Evolutionary conservation across 2,329 filamentous ascomycete species (phyloP), one percentile per base, ranked within the genome.

Genomic region (Pyrenochaeta sp.): DNA sequence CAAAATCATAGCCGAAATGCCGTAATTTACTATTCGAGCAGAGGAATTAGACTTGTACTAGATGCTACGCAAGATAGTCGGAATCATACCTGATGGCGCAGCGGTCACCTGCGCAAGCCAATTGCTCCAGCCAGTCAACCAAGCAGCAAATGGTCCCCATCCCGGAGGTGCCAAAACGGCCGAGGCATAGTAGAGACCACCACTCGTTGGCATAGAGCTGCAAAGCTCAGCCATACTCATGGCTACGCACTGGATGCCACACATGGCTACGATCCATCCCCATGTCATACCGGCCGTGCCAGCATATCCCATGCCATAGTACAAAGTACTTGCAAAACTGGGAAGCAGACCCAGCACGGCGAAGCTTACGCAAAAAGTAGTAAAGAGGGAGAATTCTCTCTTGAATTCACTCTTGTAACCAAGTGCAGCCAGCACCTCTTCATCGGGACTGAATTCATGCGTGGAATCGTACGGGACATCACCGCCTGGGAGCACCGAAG

Each of bases 201-300:
- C 87, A 56, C 79, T 75, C 1, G 86, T 89, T 3, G 86, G 86
- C 86, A 89, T 89, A 30, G 83, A 84, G 3, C 82, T 86, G 58
- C 86, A 89, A 13, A 90, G 73, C 68, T 90, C 87, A 2, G 87
- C 87, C 77, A 76, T 78, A 18, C 66, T 81, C 70, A 83, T 79
- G 7, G 87, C 86, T 42, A 89, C 81, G 66, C 82, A 84, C 62
- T 89, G 81, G 26, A 90, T 88, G 27, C 88, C 88, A 4, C 85
- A 55, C 80, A 89, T 87, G 35, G 85, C 85, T 31, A 90, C 76
- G 19, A 89, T 71, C 87, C 87, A 90, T 4, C 87, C 87, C 87
- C 87, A 90, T 2, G 84, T 85, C 84, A 89, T 60, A 58, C 72
- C 72, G 19, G 72, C 71, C 0, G 71, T 74, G 1, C 73, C 72